A percentile compares a stretch with the other conserved stretches of the same genome.
phyloP scores from a whole-genome alignment of 2,329 filamentous ascomycete genomes.

The Coniella vitis region DNA sequence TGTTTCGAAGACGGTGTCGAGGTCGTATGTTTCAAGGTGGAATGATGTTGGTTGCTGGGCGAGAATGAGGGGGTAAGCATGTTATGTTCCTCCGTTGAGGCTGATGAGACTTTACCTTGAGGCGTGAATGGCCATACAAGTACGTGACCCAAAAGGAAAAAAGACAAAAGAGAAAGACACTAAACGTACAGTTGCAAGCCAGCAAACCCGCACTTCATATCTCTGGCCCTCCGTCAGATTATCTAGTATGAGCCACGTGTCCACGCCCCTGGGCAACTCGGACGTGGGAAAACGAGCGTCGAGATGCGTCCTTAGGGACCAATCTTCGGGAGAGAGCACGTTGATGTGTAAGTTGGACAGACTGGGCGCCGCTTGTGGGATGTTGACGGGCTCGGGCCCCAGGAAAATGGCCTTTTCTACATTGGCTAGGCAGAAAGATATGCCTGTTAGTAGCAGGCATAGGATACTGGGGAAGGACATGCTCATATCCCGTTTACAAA shows the following conservation, averaged over 20 bases:
- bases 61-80: slow-evolving; percentile 2
- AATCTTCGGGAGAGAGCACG: slow-evolving; percentile 51
- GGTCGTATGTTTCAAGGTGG: slow-evolving; percentile 56
- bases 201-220: slow-evolving; percentile 90
- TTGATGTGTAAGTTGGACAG: slow-evolving; percentile 57
- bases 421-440: slow-evolving; percentile 50
- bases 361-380: slow-evolving; percentile 49
- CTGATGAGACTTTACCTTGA: too few species aligned
- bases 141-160: not conserved
- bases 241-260: slow-evolving; percentile 75
- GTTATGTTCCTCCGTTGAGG: not conserved
- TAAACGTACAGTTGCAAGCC: slow-evolving; percentile 76
- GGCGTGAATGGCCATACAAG: too few species aligned
- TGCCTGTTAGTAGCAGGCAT: slow-evolving; percentile 15
- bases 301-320: slow-evolving; percentile 56
- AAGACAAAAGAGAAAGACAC: not conserved
- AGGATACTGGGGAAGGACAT: slow-evolving; percentile 7
- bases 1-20: slow-evolving; percentile 54
- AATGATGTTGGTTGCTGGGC: slow-evolving; percentile 80
- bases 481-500: not conserved
- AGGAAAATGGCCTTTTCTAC: slow-evolving; percentile 88
- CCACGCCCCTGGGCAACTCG: slow-evolving; percentile 45
- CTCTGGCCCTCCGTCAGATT: slow-evolving; percentile 62
- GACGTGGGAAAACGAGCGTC: slow-evolving; percentile 60
- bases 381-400: slow-evolving; percentile 52